Evolutionary conservation across 75 land plant genomes (phyloP).

Genomic region (Isoetes taiwanensis): DNA sequence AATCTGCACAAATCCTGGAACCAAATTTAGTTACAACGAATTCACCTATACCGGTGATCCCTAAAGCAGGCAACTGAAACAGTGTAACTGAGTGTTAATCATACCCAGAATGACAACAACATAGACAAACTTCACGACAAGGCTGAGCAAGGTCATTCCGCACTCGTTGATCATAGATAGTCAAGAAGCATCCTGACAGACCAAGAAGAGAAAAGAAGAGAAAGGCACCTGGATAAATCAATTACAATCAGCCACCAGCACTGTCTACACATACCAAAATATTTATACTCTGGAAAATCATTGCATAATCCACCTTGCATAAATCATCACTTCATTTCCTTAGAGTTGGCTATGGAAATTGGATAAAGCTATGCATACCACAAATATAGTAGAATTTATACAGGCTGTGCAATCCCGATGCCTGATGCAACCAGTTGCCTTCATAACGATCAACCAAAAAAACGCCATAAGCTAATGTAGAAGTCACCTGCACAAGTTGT

Average conservation of each 20-base stretch:
- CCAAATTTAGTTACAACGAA: neutral
- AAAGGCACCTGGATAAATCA: slow-evolving; percentile 48
- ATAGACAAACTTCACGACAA: slow-evolving; percentile 78
- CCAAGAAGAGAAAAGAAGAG: slow-evolving; percentile 81
- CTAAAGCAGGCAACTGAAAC: neutral
- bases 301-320: too few species aligned
- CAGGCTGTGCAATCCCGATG: slow-evolving; percentile 68
- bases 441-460: slow-evolving; percentile 56
- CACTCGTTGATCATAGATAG: slow-evolving; percentile 88
- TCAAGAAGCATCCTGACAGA: slow-evolving; percentile 83
- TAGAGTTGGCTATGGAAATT: too few species aligned
- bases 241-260: neutral
- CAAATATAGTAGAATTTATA: slow-evolving; percentile 81
- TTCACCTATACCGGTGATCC: neutral
- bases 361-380: too few species aligned
- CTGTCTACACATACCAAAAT: neutral
- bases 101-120: slow-evolving; percentile 96
- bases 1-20: slow-evolving; percentile 87
- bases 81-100: neutral
- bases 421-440: slow-evolving; percentile 47
- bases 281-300: too few species aligned
- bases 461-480: slow-evolving; percentile 55
- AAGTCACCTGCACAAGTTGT: slow-evolving; percentile 48
- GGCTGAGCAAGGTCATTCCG: slow-evolving; percentile 91
- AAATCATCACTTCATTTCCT: too few species aligned